Conservation (phyloP, 768 basidiomycete genomes). For the Amanita jacksonii region DNA sequence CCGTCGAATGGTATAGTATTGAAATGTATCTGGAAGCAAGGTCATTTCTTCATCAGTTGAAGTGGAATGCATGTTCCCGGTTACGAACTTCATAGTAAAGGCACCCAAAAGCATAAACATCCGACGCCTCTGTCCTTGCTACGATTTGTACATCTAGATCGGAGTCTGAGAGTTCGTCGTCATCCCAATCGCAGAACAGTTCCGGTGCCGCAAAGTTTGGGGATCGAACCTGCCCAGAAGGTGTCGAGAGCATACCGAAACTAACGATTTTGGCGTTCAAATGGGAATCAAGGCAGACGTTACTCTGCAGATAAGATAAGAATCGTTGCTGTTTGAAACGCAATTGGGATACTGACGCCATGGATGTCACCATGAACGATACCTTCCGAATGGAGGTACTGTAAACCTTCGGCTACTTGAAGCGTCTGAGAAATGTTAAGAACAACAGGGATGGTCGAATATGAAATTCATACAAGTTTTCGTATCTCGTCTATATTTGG, state of each 20-base stretch:
- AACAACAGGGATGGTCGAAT: not conserved
- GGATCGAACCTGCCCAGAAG: not conserved
- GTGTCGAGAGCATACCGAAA: not conserved
- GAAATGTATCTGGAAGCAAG: not conserved
- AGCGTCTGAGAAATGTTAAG: not conserved
- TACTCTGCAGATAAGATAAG: not conserved
- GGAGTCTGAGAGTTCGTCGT: not conserved
- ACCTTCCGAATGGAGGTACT: slow-evolving; percentile 5
- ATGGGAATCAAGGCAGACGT: not conserved
- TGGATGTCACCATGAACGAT: slow-evolving; percentile 1
- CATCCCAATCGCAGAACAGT: not conserved
- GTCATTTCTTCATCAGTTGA: not conserved
- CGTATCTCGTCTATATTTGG: not conserved
- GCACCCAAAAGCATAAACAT: slow-evolving; percentile 5
- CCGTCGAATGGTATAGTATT: not conserved
- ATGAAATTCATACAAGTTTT: not conserved
- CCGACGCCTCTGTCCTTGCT: not conserved
- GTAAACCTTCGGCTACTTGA: slow-evolving; percentile 1
- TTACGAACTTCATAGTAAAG: slow-evolving; percentile 1
- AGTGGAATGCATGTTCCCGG: no score
- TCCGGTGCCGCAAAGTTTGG: slow-evolving; percentile 3
- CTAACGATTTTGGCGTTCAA: not conserved
- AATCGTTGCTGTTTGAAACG: no score
- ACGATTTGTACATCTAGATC: not conserved
- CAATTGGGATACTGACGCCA: not conserved